Evolutionary conservation across 2,329 filamentous ascomycete species (phyloP).

Genomic region (Paecilomyces variotii): DNA sequence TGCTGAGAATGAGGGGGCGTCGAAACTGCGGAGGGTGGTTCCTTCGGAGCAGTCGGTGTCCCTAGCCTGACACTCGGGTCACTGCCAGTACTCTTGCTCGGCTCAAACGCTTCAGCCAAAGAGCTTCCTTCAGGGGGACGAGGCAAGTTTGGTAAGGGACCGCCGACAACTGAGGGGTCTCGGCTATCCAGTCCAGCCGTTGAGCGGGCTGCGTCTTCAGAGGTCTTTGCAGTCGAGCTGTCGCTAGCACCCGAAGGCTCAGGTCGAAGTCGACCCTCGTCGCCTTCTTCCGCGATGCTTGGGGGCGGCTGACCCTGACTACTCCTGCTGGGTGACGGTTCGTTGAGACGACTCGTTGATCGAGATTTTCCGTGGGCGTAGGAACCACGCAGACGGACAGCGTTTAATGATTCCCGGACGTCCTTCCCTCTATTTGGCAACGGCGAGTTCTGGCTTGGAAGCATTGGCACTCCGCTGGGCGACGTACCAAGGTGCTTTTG

Average conservation of each 20-base stretch:
- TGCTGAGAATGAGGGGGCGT: slow-evolving; percentile 43
- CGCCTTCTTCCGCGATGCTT: slow-evolving; percentile 57
- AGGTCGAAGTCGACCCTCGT: slow-evolving; percentile 31
- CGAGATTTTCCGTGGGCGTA: slow-evolving; percentile 45
- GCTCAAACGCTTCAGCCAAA: slow-evolving; percentile 28
- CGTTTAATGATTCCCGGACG: slow-evolving; percentile 73
- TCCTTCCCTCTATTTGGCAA: slow-evolving; percentile 68
- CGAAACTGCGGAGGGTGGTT: slow-evolving; percentile 14
- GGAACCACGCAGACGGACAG: slow-evolving; percentile 54
- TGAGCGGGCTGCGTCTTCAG: slow-evolving; percentile 55
- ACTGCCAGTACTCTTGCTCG: slow-evolving; percentile 16
- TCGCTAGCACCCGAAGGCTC: slow-evolving; percentile 25
- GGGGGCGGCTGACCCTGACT: slow-evolving; percentile 32
- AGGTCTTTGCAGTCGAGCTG: slow-evolving; percentile 48
- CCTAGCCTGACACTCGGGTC: slow-evolving; percentile 13
- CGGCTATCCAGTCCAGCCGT: slow-evolving; percentile 27
- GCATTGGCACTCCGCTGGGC: slow-evolving; percentile 73
- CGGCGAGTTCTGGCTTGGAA: slow-evolving; percentile 51
- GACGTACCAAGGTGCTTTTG: slow-evolving; percentile 82
- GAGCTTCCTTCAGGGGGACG: slow-evolving; percentile 26
- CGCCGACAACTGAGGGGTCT: slow-evolving; percentile 40
- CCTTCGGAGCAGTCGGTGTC: slow-evolving; percentile 18
- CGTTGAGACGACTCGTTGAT: slow-evolving; percentile 44
- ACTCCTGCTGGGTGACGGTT: slow-evolving; percentile 54
- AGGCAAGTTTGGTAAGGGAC: slow-evolving; percentile 52